phyloP scores from a whole-genome alignment of 2,329 filamentous ascomycete species.

The Phyllosticta ampelicida region DNA sequence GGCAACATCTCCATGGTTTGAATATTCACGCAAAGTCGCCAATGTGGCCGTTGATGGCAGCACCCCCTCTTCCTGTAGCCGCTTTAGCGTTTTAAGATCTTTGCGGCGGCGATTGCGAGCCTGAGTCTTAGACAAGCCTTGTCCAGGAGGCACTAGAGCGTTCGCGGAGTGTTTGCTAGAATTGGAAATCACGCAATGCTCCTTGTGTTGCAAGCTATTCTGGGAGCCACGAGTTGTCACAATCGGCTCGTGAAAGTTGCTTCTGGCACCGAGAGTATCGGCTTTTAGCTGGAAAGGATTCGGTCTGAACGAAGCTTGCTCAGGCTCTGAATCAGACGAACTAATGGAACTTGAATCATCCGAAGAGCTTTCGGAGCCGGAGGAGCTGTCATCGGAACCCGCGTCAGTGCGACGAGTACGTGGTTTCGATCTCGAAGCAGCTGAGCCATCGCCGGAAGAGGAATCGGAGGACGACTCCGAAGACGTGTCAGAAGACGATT shows the following conservation, averaged over 20 bases:
- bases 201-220: neutral
- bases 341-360: neutral
- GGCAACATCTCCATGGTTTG: neutral
- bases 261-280: neutral
- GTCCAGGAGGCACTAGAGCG: neutral
- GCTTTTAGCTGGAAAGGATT: constrained; percentile 3
- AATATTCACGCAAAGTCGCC: neutral
- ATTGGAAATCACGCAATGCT: constrained; percentile 30
- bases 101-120: constrained; percentile 25
- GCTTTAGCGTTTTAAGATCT: neutral
- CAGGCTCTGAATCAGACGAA: constrained; percentile 15
- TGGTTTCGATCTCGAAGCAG: neutral
- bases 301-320: constrained; percentile 11
- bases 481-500: neutral
- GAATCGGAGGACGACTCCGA: constrained; percentile 20
- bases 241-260: constrained; percentile 29
- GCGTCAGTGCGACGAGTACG: neutral
- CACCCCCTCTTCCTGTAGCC: neutral
- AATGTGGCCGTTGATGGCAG: neutral
- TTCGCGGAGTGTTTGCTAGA: constrained; percentile 24
- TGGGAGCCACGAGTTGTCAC: neutral
- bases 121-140: constrained; percentile 36
- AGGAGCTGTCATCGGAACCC: neutral
- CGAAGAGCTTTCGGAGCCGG: neutral
- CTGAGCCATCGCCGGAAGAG: constrained; percentile 15